phyloP scores from a whole-genome alignment of 441 rosid species.

The Erysimum pusillum region DNA sequence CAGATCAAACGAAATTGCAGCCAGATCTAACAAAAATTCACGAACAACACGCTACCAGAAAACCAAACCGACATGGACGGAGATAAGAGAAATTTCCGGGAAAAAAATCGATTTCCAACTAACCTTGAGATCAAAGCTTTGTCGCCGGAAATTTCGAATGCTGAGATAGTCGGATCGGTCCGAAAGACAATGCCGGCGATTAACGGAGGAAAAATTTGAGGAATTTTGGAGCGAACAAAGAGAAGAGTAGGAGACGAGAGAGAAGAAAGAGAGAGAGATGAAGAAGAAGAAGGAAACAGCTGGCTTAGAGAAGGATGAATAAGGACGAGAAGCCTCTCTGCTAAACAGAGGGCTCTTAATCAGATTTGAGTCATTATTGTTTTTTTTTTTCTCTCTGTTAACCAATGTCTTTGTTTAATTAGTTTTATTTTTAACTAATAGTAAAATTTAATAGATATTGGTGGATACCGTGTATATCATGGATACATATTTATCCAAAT shows the following conservation, averaged over 20 bases:
- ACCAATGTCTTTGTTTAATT: constrained; percentile 17
- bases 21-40: constrained; percentile 36
- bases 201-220: neutral
- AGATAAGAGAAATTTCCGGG: constrained; percentile 34
- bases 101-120: constrained; percentile 34
- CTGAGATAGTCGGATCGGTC: constrained; percentile 31
- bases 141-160: constrained; percentile 34
- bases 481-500: neutral
- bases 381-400: neutral
- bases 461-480: neutral
- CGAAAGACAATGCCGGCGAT: constrained; percentile 30
- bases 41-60: neutral
- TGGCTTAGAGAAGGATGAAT: constrained; percentile 30
- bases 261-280: constrained; percentile 6
- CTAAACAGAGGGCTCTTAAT: constrained; percentile 31
- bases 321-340: constrained; percentile 32
- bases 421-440: neutral
- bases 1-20: constrained; percentile 43
- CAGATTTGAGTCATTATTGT: constrained; percentile 12
- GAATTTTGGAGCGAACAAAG: constrained; percentile 29
- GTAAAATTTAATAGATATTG: no score
- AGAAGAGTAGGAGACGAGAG: constrained; percentile 23
- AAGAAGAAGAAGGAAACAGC: constrained; percentile 43
- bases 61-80: constrained; percentile 29
- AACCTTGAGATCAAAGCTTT: constrained; percentile 48